Percentiles rank a stretch among this genome's conserved stretches.
These are phyloP conservation scores for Monosporascus sp. DNA, from an alignment of 2,329 filamentous ascomycete genomes.

Conservation along the genomic window DNA sequence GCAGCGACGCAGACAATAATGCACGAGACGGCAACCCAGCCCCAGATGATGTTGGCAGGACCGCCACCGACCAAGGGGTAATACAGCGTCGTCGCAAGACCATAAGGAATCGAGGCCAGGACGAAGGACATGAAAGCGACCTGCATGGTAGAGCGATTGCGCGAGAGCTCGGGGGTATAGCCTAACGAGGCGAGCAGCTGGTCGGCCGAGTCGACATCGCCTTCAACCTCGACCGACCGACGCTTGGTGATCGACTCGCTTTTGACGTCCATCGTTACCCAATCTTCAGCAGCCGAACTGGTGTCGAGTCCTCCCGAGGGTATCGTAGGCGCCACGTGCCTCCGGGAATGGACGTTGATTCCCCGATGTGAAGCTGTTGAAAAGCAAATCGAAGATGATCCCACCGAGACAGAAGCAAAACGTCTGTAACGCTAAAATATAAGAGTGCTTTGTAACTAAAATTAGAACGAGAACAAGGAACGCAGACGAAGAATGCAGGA, in stretches of 20 bases:
- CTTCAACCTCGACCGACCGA: conserved; percentile 11
- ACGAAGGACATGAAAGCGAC: conserved; percentile 75
- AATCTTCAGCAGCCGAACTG: too few relatives aligned
- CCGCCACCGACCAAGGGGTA: conserved; percentile 64
- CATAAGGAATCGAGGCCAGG: conserved; percentile 69
- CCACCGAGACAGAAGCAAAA: too few relatives aligned
- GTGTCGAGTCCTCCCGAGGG: too few relatives aligned
- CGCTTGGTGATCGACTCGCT: conserved; percentile 4
- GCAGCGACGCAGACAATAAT: conserved; percentile 68
- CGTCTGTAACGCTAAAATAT: too few relatives aligned
- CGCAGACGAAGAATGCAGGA: too few relatives aligned
- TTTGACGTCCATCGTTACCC: conserved; percentile 6
- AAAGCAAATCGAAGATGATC: too few relatives aligned
- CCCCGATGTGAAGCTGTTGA: too few relatives aligned
- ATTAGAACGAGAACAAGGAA: too few relatives aligned
- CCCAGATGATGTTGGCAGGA: conserved; percentile 67
- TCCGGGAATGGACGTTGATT: too few relatives aligned
- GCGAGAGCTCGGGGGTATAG: conserved; percentile 60
- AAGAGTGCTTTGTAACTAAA: too few relatives aligned
- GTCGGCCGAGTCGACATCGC: conserved; percentile 46
- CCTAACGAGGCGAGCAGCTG: conserved; percentile 59
- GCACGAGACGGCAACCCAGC: conserved; percentile 62
- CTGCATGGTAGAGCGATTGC: conserved; percentile 62
- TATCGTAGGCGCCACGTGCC: too few relatives aligned
- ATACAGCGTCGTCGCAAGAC: conserved; percentile 63